Evolutionary conservation across 202 grass and related monocot genomes (phyloP), one percentile per base, ranked within the genome.

Genomic region (Bolboschoenoplectus hybrid): DNA sequence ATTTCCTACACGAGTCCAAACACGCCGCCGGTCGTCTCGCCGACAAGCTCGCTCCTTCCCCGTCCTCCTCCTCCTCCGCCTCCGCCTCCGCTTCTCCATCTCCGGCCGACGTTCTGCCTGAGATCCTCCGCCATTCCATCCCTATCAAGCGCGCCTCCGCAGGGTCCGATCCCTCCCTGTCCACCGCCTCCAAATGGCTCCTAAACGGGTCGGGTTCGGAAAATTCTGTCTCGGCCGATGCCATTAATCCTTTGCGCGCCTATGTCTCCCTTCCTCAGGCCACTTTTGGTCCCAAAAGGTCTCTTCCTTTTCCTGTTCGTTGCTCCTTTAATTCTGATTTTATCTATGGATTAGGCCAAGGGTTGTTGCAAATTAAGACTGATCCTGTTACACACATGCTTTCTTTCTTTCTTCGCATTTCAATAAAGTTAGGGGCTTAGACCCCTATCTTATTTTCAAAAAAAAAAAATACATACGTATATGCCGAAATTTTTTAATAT

Each of bases 281-380:
- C 71, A 98, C 93, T 65, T 94, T 98, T 43, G 93, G 96, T 26
- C 96, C 93, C 69, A 98, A 78, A 91, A 95, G 96, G 96, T 89
- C 19, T 67, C 3, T 56, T 7, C 51, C 65, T 14, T 1, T 2
- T 50, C 17, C 74, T 35, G 26, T 55, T 52, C 20, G 0, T n/a
- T 53, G 9, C 17, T 80, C 47, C 40, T 49, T 13, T 76, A 43
- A 40, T 2, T 41, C 63, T 16, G 11, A 20, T 64, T 9, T 8
- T 26, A 32, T 64, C 85, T 26, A 26, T 26, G 26, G 26, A 26
- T 26, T 26, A 26, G 26, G 26, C 26, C 26, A 26, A 26, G 26
- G 26, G 26, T 26, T 26, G 26, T 26, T 26, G 26, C 26, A 26
- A 26, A 26, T 26, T 26, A 26, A 26, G 26, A 26, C 26, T 26